A percentile compares a stretch with the other conserved stretches of the same genome.
These are phyloP conservation scores for Leccinum longicurvipes DNA, from an alignment of 768 basidiomycete species.

Conservation along the genomic window DNA sequence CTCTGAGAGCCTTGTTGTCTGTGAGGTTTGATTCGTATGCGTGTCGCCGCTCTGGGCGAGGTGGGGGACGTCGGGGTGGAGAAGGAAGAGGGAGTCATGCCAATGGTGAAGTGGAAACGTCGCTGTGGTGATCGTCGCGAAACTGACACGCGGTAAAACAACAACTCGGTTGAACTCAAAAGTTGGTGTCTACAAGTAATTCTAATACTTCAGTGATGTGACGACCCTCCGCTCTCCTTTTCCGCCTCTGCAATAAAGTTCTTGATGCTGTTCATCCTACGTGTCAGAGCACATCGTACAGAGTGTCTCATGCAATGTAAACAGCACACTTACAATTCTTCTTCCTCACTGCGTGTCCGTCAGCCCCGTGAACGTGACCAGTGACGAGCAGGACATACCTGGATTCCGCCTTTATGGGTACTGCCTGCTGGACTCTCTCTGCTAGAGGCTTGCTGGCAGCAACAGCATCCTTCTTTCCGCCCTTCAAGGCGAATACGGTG, in stretches of 20 bases:
- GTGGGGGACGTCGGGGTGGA: slow-evolving; percentile 23
- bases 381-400: slow-evolving; percentile 47
- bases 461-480: slow-evolving; percentile 49
- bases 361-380: neutral
- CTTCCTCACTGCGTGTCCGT: slow-evolving; percentile 61
- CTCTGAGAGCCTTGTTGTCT: slow-evolving; percentile 1
- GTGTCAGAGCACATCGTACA: slow-evolving; percentile 37
- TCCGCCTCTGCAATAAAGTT: slow-evolving; percentile 82
- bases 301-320: slow-evolving; percentile 11
- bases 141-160: neutral
- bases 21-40: slow-evolving; percentile 12
- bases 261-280: slow-evolving; percentile 66
- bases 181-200: slow-evolving; percentile 2
- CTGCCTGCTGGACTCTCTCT: slow-evolving; percentile 58
- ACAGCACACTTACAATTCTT: slow-evolving; percentile 64
- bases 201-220: slow-evolving; percentile 25
- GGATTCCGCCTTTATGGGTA: slow-evolving; percentile 63
- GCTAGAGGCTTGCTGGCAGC: slow-evolving; percentile 41
- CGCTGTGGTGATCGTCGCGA: neutral
- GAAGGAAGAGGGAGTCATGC: slow-evolving; percentile 2
- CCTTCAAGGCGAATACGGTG: slow-evolving; percentile 50
- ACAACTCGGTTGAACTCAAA: neutral
- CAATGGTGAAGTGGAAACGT: neutral
- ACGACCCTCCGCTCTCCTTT: slow-evolving; percentile 56
- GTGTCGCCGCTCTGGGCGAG: slow-evolving; percentile 8